phyloP scores from a whole-genome alignment of 176 grass and related monocot species.

The Aegilops bicornis region DNA sequence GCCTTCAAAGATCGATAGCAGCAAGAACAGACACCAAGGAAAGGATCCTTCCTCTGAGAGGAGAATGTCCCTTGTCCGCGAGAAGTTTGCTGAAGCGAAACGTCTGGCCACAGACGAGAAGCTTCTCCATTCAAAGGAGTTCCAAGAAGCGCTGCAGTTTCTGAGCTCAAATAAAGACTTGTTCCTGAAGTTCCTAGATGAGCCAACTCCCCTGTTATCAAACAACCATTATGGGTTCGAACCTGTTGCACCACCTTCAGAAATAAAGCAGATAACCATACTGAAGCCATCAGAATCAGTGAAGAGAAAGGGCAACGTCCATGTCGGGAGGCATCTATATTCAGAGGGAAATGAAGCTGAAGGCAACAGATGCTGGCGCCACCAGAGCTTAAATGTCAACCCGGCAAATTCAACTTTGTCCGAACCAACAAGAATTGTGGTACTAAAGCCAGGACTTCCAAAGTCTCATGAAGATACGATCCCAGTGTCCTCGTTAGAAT shows the following conservation, averaged over 20 bases:
- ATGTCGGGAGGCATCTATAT: conserved; percentile 44
- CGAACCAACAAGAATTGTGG: conserved; percentile 88
- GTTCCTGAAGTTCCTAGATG: conserved; percentile 90
- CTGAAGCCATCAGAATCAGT: conserved; percentile 74
- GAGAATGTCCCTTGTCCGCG: conserved; percentile 77
- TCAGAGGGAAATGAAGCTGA: conserved; percentile 46
- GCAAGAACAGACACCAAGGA: conserved; percentile 28
- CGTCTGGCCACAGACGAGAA: conserved; percentile 78
- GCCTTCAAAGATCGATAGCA: conserved; percentile 34
- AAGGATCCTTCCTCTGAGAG: conserved; percentile 56
- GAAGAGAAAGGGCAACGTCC: conserved; percentile 44
- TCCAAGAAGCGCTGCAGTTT: conserved; percentile 90
- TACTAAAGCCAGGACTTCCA: conserved; percentile 67
- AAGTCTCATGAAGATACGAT: conserved; percentile 45
- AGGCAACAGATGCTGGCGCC: conserved; percentile 31
- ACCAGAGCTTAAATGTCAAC: conserved; percentile 38
- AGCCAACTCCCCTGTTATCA: conserved; percentile 61
- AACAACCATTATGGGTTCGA: conserved; percentile 49
- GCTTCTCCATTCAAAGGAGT: conserved; percentile 84
- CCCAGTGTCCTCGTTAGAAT: conserved; percentile 23
- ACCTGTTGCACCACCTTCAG: conserved; percentile 43
- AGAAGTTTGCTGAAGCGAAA: conserved; percentile 94
- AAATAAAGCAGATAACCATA: conserved; percentile 82
- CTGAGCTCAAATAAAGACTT: conserved; percentile 92
- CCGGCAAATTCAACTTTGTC: conserved; percentile 46